phyloP scores from a whole-genome alignment of 768 basidiomycete species.

The Hydnum rufescens region DNA sequence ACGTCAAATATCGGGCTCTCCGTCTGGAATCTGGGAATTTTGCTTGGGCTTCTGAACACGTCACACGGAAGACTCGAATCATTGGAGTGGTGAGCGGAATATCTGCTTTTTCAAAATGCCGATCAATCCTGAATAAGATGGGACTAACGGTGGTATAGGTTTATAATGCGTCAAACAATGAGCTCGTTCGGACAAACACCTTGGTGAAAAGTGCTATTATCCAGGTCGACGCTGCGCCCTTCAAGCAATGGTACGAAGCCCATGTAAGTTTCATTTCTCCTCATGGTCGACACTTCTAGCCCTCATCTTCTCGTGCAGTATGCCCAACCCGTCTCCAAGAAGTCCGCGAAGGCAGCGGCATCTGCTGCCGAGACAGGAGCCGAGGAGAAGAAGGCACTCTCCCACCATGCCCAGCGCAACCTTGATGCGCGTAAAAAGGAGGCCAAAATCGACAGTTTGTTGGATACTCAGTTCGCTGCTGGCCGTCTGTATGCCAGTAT shows the following conservation, averaged over 20 bases:
- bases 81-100: slow-evolving; percentile 71
- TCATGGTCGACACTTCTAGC: slow-evolving; percentile 1
- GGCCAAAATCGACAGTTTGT: slow-evolving; percentile 75
- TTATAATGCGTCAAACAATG: slow-evolving; percentile 99
- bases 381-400: slow-evolving; percentile 49
- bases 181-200: slow-evolving; percentile 98
- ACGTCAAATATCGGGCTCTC: slow-evolving; percentile 86
- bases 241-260: slow-evolving; percentile 98
- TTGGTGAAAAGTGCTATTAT: slow-evolving; percentile 94
- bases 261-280: slow-evolving; percentile 43
- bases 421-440: slow-evolving; percentile 86
- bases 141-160: slow-evolving; percentile 29
- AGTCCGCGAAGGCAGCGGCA: slow-evolving; percentile 41
- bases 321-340: slow-evolving; percentile 86
- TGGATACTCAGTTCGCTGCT: slow-evolving; percentile 80
- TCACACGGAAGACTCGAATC: slow-evolving; percentile 88
- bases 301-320: slow-evolving; percentile 35
- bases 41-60: slow-evolving; percentile 92
- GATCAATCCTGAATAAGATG: neutral
- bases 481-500: slow-evolving; percentile 90
- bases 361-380: slow-evolving; percentile 29
- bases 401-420: slow-evolving; percentile 75
- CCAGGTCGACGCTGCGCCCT: slow-evolving; percentile 94
- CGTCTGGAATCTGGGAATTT: slow-evolving; percentile 96
- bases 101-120: no score